Evolutionary conservation across 352 stramenopile genomes (phyloP), one percentile per base, ranked within the genome.

Genomic region (Phytophthora tubulina): DNA sequence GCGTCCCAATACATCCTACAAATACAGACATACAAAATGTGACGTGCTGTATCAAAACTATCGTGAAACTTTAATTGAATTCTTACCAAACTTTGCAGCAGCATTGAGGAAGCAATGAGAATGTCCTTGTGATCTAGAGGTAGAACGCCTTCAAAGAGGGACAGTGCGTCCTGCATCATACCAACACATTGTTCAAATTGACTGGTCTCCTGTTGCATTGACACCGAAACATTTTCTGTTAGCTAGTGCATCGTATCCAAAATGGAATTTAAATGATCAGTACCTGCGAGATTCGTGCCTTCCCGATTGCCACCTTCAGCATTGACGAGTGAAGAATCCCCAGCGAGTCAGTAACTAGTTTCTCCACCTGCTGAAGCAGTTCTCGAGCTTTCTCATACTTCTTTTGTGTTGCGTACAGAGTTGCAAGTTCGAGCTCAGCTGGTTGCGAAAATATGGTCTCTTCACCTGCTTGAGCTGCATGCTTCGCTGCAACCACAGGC

Each of bases 361-460:
- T 53, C 50, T 78, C 71, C 5, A 70, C 72, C 21, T 76, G 60
- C 9, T 57, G 13, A 17, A 93, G 70, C 3, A 90, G 5, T 11
- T 65, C 41, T 48, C 66, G 60, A 30, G 85, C 84, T 44, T 89
- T 89, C 0, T 78, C 70, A 13, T 80, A 79, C 46, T 89, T 88
- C 30, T 86, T 85, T 56, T 93, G 85, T 0, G 72, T 70, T 14
- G 89, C 83, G 33, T 90, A 93, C 30, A 93, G 48, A 41, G 79
- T 63, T 14, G 73, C 82, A 3, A 93, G 64, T 27, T 89, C 77
- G 3, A 93, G 60, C 39, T 91, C 84, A 0, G 80, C 58, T 49
- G 85, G 85, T 30, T 75, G 70, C 4, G 67, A 66, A 44, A 82
- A 93, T 11, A 91, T 81, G 0, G 55, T 52, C 8, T 55, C 73